Evolutionary conservation across 805 yeast genomes (phyloP).

Genomic region (Cyberlindnera xylosilytica): DNA sequence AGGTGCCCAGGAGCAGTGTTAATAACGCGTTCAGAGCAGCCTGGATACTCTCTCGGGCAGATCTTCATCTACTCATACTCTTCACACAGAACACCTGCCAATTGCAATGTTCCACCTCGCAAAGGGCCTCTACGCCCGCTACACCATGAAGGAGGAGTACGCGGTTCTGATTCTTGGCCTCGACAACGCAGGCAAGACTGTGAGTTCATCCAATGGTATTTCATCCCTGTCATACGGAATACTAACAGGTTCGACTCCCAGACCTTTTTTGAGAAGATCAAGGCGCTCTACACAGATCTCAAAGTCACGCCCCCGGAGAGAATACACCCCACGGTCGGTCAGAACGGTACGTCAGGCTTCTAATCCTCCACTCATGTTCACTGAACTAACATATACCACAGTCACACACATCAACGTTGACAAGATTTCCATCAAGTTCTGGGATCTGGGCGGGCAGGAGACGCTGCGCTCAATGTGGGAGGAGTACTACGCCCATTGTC

Average conservation of each 20-base stretch:
- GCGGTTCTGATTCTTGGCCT: constrained; percentile 81
- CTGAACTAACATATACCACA: too few species aligned
- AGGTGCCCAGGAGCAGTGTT: too few species aligned
- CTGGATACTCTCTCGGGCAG: too few species aligned
- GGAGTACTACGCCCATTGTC: constrained; percentile 79
- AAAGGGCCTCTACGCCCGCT: constrained; percentile 54
- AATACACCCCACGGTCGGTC: constrained; percentile 93
- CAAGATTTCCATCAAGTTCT: constrained; percentile 57
- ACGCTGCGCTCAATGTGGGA: constrained; percentile 84
- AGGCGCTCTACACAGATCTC: constrained; percentile 47
- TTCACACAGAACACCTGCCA: too few species aligned
- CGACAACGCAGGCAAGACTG: constrained; percentile 94
- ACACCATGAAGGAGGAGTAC: constrained; percentile 65
- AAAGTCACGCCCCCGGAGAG: constrained; percentile 51
- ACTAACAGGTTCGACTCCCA: constrained; percentile 1
- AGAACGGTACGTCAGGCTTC: constrained; percentile 48
- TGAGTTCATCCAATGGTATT: too few species aligned
- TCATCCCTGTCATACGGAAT: too few species aligned
- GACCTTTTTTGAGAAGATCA: constrained; percentile 66
- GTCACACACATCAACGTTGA: constrained; percentile 39
- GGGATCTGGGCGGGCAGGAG: constrained; percentile 98
- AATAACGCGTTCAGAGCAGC: too few species aligned
- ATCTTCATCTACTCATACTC: too few species aligned
- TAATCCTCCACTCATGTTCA: too few species aligned
- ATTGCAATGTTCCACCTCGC: constrained; percentile 62